Conservation (phyloP, 2,329 filamentous ascomycete species). For the Aspergillus pseudoviridinutans region DNA sequence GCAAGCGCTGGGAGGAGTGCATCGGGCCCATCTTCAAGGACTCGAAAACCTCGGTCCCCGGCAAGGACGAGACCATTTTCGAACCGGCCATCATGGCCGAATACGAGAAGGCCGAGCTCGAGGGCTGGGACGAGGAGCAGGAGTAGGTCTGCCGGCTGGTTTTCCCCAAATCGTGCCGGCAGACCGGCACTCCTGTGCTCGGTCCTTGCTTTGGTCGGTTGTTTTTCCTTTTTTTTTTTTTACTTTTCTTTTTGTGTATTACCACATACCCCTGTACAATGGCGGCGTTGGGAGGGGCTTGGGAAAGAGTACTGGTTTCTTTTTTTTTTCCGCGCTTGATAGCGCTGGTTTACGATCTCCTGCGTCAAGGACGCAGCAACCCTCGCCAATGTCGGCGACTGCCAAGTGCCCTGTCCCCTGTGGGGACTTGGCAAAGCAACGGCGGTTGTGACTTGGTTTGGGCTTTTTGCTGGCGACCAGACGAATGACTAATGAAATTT, state of each 20-base stretch:
- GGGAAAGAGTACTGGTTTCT: not conserved
- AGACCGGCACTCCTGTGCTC: constrained; percentile 3
- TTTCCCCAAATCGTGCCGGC: not conserved
- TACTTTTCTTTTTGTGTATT: not conserved
- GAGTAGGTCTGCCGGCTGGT: constrained; percentile 44
- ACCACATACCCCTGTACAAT: constrained; percentile 1
- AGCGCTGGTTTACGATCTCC: not conserved
- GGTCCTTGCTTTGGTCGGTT: constrained; percentile 2
- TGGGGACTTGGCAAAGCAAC: not conserved
- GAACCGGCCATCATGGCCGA: constrained; percentile 67
- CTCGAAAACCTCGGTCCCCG: constrained; percentile 71
- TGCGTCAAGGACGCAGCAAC: not conserved
- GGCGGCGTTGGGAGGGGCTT: not conserved
- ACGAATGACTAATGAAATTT: not conserved
- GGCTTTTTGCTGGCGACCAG: not conserved
- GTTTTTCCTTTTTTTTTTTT: constrained; percentile 1
- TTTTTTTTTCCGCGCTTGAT: not conserved
- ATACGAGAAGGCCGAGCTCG: constrained; percentile 70
- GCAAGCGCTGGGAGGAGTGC: constrained; percentile 82
- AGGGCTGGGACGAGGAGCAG: constrained; percentile 76
- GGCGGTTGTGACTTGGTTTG: not conserved
- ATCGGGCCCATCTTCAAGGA: constrained; percentile 89
- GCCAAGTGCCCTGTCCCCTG: not conserved
- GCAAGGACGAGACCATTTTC: constrained; percentile 68
- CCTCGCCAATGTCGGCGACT: not conserved